Conservation (phyloP, 2,329 filamentous ascomycete genomes). For the Alternaria viburni region DNA sequence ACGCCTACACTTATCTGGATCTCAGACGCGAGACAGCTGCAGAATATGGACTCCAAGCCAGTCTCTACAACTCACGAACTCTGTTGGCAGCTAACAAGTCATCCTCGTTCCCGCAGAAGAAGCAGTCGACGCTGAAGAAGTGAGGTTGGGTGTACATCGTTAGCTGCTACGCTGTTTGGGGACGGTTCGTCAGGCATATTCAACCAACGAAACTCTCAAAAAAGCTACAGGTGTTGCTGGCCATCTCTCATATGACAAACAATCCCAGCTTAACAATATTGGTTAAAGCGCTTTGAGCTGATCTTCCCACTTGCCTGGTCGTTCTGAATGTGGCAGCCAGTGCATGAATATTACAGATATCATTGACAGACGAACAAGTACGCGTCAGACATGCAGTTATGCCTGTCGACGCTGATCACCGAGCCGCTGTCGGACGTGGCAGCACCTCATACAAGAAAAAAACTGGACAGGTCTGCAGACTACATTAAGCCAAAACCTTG, state of each 20-base stretch:
- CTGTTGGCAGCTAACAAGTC: conserved; percentile 30
- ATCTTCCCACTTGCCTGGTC: background rate
- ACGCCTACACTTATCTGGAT: conserved; percentile 59
- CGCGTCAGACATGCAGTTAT: background rate
- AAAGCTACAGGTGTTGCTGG: background rate
- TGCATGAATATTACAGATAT: background rate
- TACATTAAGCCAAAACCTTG: too few relatives aligned
- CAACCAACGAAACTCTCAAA: background rate
- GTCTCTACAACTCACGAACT: conserved; percentile 52
- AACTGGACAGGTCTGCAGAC: too few relatives aligned
- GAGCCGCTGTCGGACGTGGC: background rate
- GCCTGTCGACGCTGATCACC: background rate
- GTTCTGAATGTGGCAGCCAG: background rate
- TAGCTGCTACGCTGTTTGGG: background rate
- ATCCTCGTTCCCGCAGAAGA: conserved; percentile 14
- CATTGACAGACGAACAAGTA: background rate
- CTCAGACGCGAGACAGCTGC: conserved; percentile 47
- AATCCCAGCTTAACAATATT: background rate
- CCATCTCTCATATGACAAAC: background rate
- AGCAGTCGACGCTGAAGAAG: conserved; percentile 11
- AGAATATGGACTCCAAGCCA: conserved; percentile 51
- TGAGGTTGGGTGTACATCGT: background rate
- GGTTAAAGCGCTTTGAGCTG: background rate
- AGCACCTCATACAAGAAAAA: background rate
- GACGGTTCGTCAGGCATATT: background rate